Evolutionary conservation across 768 basidiomycete genomes (phyloP), one percentile per base, ranked within the genome.

Genomic region (Boletus reticulatus): DNA sequence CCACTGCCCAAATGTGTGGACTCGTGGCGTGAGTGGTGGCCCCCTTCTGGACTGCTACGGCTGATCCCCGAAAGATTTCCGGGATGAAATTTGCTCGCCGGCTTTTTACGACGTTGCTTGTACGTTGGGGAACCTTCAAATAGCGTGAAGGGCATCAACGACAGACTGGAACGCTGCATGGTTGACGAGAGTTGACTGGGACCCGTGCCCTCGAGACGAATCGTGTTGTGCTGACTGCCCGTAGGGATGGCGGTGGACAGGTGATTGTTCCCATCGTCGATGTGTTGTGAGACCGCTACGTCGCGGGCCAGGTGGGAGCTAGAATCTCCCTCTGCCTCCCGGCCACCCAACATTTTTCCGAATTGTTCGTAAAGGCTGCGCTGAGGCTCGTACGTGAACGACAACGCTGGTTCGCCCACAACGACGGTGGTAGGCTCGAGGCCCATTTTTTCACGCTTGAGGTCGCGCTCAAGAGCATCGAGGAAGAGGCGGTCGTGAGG

Each of bases 401-500:
- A 92, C 19, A 85, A 72, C 1, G 93, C 94, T 12, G 94, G 94
- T 72, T 96, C 94, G 52, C 92, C 84, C 9, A 75, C 68, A 29
- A 85, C 75, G 43, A 71, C 79, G 3, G 94, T 96, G 3, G 95
- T 96, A 1, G 94, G 82, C 67, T 94, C 92, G 41, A 83, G 78
- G 1, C 91, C 90, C 78, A 89, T 88, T 74, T 94, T 96, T 73
- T 97, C 95, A 32, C 95, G 84, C 76, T 96, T 97, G 53, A 97
- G 83, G 70, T 98, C 95, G 46, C 95, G 88, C 71, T 98, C 95
- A 46, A 98, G 83, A 19, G 95, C 95, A 67, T 98, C 95, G 50
- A 98, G 84, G 80, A 97, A 98, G 52, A 98, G 87, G 34, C 94
- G 88, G 70, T 98, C 95, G 58, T 98, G 95, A 3, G 95, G 95